Percentiles rank a stretch among this genome's conserved stretches.
phyloP scores from a whole-genome alignment of 2,329 filamentous ascomycete species.

The Sporothrix euskadiensis region DNA sequence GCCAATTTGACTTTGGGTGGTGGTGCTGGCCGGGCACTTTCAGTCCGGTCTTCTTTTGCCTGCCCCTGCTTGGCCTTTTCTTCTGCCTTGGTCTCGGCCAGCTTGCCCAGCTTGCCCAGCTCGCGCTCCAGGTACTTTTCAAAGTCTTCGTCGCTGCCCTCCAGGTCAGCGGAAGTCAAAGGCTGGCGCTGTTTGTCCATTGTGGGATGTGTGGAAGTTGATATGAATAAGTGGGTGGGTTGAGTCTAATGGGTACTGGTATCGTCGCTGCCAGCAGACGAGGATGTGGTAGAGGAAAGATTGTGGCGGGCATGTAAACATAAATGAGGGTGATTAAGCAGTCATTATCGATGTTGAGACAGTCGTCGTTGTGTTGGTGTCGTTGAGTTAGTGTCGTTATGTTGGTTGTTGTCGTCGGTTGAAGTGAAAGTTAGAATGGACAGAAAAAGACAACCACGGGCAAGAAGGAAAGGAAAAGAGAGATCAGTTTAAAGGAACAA shows the following conservation, averaged over 20 bases:
- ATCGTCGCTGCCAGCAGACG: constrained; percentile 18
- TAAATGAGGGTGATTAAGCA: neutral
- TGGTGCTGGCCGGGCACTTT: neutral
- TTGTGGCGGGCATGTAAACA: neutral
- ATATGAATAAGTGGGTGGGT: no score
- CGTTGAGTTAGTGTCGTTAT: no score
- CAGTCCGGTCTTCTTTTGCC: neutral
- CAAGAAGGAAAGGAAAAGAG: neutral
- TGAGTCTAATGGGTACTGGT: neutral
- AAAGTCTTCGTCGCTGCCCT: constrained; percentile 21
- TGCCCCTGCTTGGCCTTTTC: neutral
- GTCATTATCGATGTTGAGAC: neutral
- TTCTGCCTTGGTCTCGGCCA: neutral
- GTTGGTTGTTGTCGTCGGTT: neutral
- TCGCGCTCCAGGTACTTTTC: constrained; percentile 22
- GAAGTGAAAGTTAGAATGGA: neutral
- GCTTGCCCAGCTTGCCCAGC: constrained; percentile 2
- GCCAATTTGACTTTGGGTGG: neutral
- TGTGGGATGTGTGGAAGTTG: neutral
- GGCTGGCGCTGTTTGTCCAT: constrained; percentile 1
- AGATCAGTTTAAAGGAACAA: neutral
- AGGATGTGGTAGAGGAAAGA: neutral
- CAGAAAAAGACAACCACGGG: neutral
- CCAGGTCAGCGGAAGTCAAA: neutral
- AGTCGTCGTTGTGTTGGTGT: neutral